A percentile compares a stretch with the other conserved stretches of the same genome.
Evolutionary conservation across 1,139 yeast genomes (phyloP).

Genomic region (Ogataea hybrid): DNA sequence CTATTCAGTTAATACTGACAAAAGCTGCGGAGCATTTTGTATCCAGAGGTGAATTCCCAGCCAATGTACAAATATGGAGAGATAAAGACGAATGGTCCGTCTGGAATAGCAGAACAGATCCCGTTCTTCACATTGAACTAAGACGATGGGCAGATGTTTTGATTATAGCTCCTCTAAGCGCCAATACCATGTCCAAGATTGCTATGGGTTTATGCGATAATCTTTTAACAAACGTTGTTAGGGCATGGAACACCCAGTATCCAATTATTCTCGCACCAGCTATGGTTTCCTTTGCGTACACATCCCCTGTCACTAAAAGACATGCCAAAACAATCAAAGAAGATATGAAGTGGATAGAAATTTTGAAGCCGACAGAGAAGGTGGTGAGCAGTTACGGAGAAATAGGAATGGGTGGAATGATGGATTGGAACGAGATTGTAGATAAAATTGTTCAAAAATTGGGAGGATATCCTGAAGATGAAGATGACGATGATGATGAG

Average conservation of each 20-base stretch:
- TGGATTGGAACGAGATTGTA: slow-evolving; percentile 88
- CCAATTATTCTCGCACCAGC: slow-evolving; percentile 92
- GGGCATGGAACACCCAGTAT: slow-evolving; percentile 91
- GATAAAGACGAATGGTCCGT: slow-evolving; percentile 91
- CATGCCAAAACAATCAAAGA: slow-evolving; percentile 74
- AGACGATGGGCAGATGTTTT: slow-evolving; percentile 95
- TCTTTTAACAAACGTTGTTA: slow-evolving; percentile 76
- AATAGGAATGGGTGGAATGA: slow-evolving; percentile 93
- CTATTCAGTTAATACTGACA: slow-evolving; percentile 80
- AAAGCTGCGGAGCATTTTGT: slow-evolving; percentile 81
- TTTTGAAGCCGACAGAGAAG: slow-evolving; percentile 87
- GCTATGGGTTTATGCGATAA: slow-evolving; percentile 90
- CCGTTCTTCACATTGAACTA: slow-evolving; percentile 88
- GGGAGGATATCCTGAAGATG: slow-evolving; percentile 91
- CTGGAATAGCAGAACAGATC: slow-evolving; percentile 84
- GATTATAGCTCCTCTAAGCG: slow-evolving; percentile 85
- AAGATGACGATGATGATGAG: slow-evolving; percentile 71
- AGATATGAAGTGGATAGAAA: slow-evolving; percentile 90
- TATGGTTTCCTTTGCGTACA: slow-evolving; percentile 89
- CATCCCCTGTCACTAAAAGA: slow-evolving; percentile 80
- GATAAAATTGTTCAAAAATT: slow-evolving; percentile 77
- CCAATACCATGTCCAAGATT: slow-evolving; percentile 87
- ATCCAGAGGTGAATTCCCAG: slow-evolving; percentile 54
- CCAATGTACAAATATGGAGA: slow-evolving; percentile 75
- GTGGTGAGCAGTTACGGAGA: slow-evolving; percentile 93